Base-by-base conservation (phyloP, 345 rosid species). In the Viola odorata region DNA sequence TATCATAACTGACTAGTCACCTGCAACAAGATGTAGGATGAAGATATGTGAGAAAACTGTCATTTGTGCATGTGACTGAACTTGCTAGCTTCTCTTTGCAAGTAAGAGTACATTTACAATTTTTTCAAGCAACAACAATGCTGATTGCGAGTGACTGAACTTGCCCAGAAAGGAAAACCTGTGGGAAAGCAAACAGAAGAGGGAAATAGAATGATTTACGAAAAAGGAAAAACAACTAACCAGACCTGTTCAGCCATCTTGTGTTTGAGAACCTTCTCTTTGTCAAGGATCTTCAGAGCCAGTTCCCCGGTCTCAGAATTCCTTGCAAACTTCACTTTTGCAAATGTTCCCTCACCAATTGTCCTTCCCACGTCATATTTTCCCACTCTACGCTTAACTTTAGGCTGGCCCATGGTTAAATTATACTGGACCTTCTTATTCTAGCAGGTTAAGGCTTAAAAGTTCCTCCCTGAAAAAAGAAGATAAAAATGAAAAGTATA, bases 341-440 rank as follows among this genome's bases (percentile, higher is more conserved):
- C 99, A 78, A 94, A 94, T 55, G 99, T 81, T 55, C 99, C 97
- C 66, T 94, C 99, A 0, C 99, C 99, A 64, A 94, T 88, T 14
- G 97, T 94, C 78, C 99, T 82, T 58, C 99, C 99, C 54, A 94
- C 82, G 60, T 94, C 97, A 71, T 87, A 94, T 73, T 83, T 89
- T 15, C 99, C 99, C 37, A 94, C 91, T 16, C 84, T 71, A 37
- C 89, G 88, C 79, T 92, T 92, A 4, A 81, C 80, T 78, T 81
- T 86, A 72, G 89, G 76, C 61, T 78, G 87, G 73, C 75, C 80
- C 94, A 84, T 84, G 41, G 36, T 72, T 40, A 39, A 50, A 66
- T 67, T 62, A 16, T 41, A 37, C 47, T 23, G 50, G 68, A 41
- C 44, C 53, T 48, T 57, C 66, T 64, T 51, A 32, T 51, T 44